A percentile compares a stretch with the other conserved stretches of the same genome.
These are phyloP conservation scores for Hypoxylon sp. DNA, from an alignment of 2,329 filamentous ascomycete species.

Conservation along the genomic window DNA sequence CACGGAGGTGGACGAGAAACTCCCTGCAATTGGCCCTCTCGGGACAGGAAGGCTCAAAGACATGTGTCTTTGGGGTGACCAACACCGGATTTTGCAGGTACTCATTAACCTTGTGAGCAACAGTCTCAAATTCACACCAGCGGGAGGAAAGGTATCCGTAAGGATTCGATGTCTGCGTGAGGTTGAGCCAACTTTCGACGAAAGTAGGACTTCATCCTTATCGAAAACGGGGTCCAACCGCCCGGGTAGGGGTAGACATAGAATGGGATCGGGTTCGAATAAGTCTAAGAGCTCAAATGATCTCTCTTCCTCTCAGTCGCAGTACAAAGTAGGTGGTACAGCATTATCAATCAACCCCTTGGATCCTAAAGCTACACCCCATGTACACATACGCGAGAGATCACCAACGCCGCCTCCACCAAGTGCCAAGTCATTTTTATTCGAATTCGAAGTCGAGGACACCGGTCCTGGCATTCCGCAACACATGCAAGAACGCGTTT, in stretches of 20 bases:
- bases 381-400: slow-evolving; percentile 67
- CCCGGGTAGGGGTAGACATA: slow-evolving; percentile 60
- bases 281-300: slow-evolving; percentile 66
- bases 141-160: slow-evolving; percentile 81
- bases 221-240: slow-evolving; percentile 63
- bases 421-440: slow-evolving; percentile 76
- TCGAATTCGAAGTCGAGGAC: slow-evolving; percentile 91
- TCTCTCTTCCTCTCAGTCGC: slow-evolving; percentile 49
- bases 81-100: slow-evolving; percentile 91
- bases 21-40: slow-evolving; percentile 74
- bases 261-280: slow-evolving; percentile 65
- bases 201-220: slow-evolving; percentile 68
- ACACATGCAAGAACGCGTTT: slow-evolving; percentile 84
- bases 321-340: slow-evolving; percentile 63
- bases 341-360: slow-evolving; percentile 75
- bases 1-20: slow-evolving; percentile 55
- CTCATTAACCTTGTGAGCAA: slow-evolving; percentile 95
- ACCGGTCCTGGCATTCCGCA: slow-evolving; percentile 88
- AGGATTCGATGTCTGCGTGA: slow-evolving; percentile 82
- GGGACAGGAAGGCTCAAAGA: slow-evolving; percentile 81
- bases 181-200: slow-evolving; percentile 60
- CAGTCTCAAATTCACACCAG: slow-evolving; percentile 89
- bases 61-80: slow-evolving; percentile 93
- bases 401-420: slow-evolving; percentile 73
- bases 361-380: slow-evolving; percentile 67